These are phyloP conservation scores for Allium fistulosum DNA, from an alignment of 106 monocot species.

Conservation along the genomic window DNA sequence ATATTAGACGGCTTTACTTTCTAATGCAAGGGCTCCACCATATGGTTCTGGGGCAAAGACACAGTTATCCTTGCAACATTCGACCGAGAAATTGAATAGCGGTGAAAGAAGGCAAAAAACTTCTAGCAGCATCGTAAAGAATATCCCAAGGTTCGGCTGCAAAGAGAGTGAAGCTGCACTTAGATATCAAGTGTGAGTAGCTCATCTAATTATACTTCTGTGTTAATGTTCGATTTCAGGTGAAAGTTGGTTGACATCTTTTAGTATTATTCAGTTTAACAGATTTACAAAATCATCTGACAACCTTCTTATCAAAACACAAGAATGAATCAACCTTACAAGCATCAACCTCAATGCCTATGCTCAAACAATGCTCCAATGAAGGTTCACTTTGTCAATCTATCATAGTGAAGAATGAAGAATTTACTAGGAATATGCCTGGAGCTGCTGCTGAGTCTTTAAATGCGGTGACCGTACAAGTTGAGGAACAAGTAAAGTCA, in stretches of 20 bases:
- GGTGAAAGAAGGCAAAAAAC: conserved; percentile 1
- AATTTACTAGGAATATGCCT: not conserved
- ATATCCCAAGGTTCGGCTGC: conserved; percentile 23
- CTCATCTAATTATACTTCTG: not conserved
- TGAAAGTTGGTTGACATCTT: conserved; percentile 13
- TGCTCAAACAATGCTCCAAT: conserved; percentile 13
- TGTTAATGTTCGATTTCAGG: not conserved
- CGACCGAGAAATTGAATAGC: not conserved
- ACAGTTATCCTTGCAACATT: not conserved
- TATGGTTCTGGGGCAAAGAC: not conserved
- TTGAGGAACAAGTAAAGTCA: conserved; percentile 18
- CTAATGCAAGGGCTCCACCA: conserved; percentile 22
- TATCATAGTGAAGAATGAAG: conserved; percentile 8
- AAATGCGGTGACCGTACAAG: conserved; percentile 17
- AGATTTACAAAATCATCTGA: conserved; percentile 68
- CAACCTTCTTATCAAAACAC: conserved; percentile 31
- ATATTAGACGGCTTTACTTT: conserved; percentile 16
- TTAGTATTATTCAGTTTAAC: conserved; percentile 65
- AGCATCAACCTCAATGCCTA: conserved; percentile 10
- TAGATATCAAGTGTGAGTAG: conserved; percentile 74
- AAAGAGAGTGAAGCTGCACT: conserved; percentile 68
- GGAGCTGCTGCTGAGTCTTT: conserved; percentile 13
- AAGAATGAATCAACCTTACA: conserved; percentile 13
- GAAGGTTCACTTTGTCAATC: conserved; percentile 1
- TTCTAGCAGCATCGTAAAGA: conserved; percentile 11